These are phyloP conservation scores for Trametes cingulata DNA, from an alignment of 768 basidiomycete species.

Conservation along the genomic window DNA sequence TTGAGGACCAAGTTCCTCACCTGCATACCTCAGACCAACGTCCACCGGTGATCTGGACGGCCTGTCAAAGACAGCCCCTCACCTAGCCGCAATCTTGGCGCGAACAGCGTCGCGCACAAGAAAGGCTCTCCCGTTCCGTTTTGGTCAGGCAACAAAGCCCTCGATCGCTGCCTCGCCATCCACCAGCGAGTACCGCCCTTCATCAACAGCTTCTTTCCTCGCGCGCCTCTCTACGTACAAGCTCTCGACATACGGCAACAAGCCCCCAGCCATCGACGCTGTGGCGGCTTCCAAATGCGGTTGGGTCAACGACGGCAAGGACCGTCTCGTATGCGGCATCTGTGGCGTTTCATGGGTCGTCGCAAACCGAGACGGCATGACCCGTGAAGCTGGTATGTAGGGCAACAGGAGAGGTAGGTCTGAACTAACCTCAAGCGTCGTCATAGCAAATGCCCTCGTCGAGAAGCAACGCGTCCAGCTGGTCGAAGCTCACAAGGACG, in stretches of 20 bases:
- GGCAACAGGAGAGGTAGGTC: conserved; percentile 32
- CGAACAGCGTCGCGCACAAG: conserved; percentile 61
- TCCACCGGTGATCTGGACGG: conserved; percentile 30
- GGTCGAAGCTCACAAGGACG: conserved; percentile 72
- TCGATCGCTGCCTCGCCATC: conserved; percentile 33
- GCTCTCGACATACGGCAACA: conserved; percentile 77
- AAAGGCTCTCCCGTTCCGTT: conserved; percentile 49
- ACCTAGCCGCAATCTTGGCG: conserved; percentile 69
- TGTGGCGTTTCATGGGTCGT: conserved; percentile 77
- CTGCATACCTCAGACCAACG: conserved; percentile 5
- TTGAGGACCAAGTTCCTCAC: neutral
- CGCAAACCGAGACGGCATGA: conserved; percentile 68
- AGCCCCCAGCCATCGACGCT: conserved; percentile 70
- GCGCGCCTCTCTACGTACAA: conserved; percentile 76
- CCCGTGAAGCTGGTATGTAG: conserved; percentile 71
- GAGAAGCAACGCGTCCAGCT: conserved; percentile 72
- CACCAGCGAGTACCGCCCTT: conserved; percentile 72
- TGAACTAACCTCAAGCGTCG: conserved; percentile 19
- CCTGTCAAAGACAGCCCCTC: conserved; percentile 62
- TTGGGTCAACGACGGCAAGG: conserved; percentile 84
- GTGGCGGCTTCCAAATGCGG: conserved; percentile 82
- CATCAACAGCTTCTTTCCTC: conserved; percentile 73
- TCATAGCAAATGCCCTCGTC: conserved; percentile 62
- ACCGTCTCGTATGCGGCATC: conserved; percentile 71
- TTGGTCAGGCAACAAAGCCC: conserved; percentile 32